Percentiles rank a stretch among this genome's conserved stretches.
Evolutionary conservation across 2,329 filamentous ascomycete genomes (phyloP).

Genomic region (Sphaerulina populicola): DNA sequence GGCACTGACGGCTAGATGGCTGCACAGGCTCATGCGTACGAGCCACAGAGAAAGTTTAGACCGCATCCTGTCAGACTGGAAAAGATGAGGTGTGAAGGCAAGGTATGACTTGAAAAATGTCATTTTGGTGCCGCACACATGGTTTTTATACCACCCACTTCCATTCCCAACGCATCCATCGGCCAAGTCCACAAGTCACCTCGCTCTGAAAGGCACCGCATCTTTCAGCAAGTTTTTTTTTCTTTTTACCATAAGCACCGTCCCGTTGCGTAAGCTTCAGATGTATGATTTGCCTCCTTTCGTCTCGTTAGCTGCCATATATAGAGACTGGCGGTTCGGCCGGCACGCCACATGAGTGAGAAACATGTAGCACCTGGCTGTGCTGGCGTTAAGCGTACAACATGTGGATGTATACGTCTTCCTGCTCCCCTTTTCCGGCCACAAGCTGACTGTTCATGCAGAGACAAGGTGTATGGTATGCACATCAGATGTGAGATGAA

Average conservation of each 20-base stretch:
- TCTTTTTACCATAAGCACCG: not conserved
- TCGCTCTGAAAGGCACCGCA: not conserved
- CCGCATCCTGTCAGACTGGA: slow-evolving; percentile 8
- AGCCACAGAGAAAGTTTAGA: slow-evolving; percentile 11
- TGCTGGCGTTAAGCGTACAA: not conserved
- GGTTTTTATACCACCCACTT: not conserved
- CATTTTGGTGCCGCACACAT: not conserved
- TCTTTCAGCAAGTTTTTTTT: not conserved
- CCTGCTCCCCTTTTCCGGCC: not conserved
- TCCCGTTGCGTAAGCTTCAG: not conserved
- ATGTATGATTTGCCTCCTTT: not conserved
- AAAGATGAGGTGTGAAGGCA: not conserved
- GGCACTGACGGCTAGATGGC: not conserved
- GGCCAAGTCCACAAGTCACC: not conserved
- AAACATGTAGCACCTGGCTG: slow-evolving; percentile 5
- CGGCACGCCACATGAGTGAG: not conserved
- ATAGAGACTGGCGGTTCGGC: slow-evolving; percentile 3
- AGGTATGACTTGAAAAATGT: not conserved
- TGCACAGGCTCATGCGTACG: not conserved
- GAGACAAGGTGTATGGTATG: not conserved
- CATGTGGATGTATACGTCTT: not conserved
- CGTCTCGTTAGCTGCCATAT: slow-evolving; percentile 1
- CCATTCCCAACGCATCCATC: not conserved
- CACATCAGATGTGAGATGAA: not conserved
- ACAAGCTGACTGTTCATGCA: not conserved